Evolutionary conservation across 2,329 filamentous ascomycete genomes (phyloP).

Genomic region (Colletotrichum higginsianum): DNA sequence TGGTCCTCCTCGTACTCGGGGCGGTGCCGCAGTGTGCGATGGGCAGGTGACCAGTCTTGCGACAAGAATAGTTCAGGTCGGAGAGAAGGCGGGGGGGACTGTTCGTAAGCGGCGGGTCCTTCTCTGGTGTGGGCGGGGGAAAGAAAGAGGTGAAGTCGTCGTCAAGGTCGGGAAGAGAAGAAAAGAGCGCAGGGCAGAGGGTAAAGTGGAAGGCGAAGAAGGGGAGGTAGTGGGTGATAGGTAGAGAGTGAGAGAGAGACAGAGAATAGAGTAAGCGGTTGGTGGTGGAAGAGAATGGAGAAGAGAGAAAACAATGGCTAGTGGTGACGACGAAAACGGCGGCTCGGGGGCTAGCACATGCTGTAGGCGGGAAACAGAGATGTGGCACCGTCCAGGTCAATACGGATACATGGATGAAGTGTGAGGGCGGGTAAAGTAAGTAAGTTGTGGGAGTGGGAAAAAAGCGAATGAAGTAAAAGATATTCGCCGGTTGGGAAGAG

Average conservation of each 20-base stretch:
- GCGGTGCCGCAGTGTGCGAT: conserved; percentile 13
- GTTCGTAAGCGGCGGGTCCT: conserved; percentile 30
- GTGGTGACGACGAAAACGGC: conserved; percentile 40
- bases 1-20: conserved; percentile 34
- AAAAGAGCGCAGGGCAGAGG: neutral
- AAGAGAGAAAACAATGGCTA: conserved; percentile 42
- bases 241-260: conserved; percentile 38
- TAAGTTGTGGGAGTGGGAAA: neutral
- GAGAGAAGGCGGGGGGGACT: conserved; percentile 19
- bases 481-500: conserved; percentile 15
- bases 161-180: conserved; percentile 16
- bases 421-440: conserved; percentile 25
- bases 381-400: conserved; percentile 37
- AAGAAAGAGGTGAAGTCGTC: conserved; percentile 9
- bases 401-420: conserved; percentile 32
- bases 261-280: conserved; percentile 16
- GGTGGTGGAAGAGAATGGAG: conserved; percentile 36
- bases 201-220: conserved; percentile 10
- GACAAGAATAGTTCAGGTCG: conserved; percentile 25
- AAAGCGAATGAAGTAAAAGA: conserved; percentile 21
- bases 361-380: conserved; percentile 38
- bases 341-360: conserved; percentile 42
- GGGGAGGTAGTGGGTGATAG: conserved; percentile 20
- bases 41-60: conserved; percentile 33
- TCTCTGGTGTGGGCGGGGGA: neutral